Evolutionary conservation across 2,329 filamentous ascomycete genomes (phyloP), one percentile per base, ranked within the genome.

Genomic region (Alternaria tenuissima): DNA sequence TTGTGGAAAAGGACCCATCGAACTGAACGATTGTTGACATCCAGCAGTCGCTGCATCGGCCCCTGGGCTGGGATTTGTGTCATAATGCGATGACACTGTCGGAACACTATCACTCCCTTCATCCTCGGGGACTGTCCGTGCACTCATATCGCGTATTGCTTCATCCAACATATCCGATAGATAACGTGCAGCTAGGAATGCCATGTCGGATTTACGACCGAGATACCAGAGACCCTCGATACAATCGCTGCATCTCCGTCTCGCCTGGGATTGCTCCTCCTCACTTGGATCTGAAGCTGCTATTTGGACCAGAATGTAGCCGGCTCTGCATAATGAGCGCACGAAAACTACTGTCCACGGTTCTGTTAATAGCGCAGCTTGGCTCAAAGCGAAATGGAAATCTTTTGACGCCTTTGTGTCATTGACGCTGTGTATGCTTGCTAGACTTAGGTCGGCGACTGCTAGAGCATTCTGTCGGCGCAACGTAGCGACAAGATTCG

Each of bases 301-400:
- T 1, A 53, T 41, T 24, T 57, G 36, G 11, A 56, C 59, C 12
- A 61, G 48, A 9, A 58, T 43, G 42, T 61, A 49, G 0, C 59
- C 59, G 4, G 59, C 59, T 28, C 55, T 41, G 7, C 54, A 61
- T 3, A 61, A 30, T 5, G 59, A 61, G 20, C 59, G 54, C 8
- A 61, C 59, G 3, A 61, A 61, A 24, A 87, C 81, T 30, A 83
- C 81, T 0, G 85, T 87, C 86, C 86, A 88, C 1, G 86, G 86
- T 64, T 88, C 86, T 0, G 85, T 86, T 52, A 88, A 68, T 9
- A 88, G 78, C 0, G 85, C 83, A 2, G 83, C 84, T 60, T 86
- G 80, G 42, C 81, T 83, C 24, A 87, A 78, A 0, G 85, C 84
- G 55, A 83, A 82, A 66, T 87, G 85, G 52, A 85, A 84, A 16